Percentiles rank a stretch among this genome's conserved stretches.
Conservation (phyloP, 352 stramenopile genomes). For the Phytopythium aichiense region DNA sequence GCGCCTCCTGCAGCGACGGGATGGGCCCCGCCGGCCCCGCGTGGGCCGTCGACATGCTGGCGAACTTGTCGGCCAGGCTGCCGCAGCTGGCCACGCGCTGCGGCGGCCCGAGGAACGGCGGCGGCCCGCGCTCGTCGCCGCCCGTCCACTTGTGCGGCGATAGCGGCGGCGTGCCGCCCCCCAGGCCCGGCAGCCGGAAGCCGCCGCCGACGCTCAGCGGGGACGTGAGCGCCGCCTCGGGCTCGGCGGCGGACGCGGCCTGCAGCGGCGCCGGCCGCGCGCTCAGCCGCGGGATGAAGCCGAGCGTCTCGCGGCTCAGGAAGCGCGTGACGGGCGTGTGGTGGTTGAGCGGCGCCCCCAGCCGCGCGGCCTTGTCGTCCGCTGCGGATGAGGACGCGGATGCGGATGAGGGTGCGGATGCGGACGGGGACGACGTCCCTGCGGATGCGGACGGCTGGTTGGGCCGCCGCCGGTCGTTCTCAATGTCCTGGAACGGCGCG, state of each 20-base stretch:
- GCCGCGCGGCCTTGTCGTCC: not conserved
- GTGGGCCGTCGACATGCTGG: slow-evolving; percentile 12
- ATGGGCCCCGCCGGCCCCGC: slow-evolving; percentile 13
- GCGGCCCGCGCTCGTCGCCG: slow-evolving; percentile 7
- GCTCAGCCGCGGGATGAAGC: slow-evolving; percentile 48
- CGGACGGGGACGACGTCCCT: not conserved
- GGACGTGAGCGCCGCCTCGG: slow-evolving; percentile 10
- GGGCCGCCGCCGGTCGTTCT: slow-evolving; percentile 7
- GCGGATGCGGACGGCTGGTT: not conserved
- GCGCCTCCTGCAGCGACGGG: slow-evolving; percentile 29
- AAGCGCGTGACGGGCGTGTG: slow-evolving; percentile 58
- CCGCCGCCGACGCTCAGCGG: slow-evolving; percentile 9
- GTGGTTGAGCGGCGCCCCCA: slow-evolving; percentile 30
- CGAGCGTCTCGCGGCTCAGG: slow-evolving; percentile 55
- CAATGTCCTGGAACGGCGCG: not conserved
- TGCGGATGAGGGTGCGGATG: not conserved
- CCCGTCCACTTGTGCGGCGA: slow-evolving; percentile 41
- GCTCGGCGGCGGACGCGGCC: slow-evolving; percentile 2
- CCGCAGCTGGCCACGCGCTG: slow-evolving; percentile 8
- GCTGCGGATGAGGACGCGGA: not conserved
- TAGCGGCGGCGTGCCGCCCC: slow-evolving; percentile 27
- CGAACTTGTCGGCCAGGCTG: slow-evolving; percentile 28
- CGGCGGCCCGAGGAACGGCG: slow-evolving; percentile 1
- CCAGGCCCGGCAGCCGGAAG: slow-evolving; percentile 46
- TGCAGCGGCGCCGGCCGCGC: slow-evolving; percentile 13